These are phyloP conservation scores for Corymbia citriodora DNA, from an alignment of 441 rosid species.

Conservation along the genomic window DNA sequence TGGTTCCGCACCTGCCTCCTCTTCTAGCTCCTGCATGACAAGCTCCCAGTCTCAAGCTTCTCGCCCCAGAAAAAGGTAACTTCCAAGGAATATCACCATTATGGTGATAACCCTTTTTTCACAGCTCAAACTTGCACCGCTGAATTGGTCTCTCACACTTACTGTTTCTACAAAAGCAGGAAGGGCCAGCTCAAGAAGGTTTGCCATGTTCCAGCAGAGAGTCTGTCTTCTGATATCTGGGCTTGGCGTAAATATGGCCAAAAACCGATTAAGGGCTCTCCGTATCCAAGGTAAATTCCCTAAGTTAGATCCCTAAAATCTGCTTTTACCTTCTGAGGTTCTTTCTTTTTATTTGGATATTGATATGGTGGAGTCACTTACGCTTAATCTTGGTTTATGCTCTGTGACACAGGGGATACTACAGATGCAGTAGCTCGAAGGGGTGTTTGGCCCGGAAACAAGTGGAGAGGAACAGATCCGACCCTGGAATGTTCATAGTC, in stretches of 20 bases:
- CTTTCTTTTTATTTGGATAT: background rate
- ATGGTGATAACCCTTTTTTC: background rate
- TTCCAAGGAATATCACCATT: background rate
- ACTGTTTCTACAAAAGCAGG: conserved; percentile 19
- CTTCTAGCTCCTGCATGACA: conserved; percentile 18
- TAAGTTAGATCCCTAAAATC: background rate
- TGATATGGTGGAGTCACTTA: background rate
- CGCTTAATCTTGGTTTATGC: conserved; percentile 7
- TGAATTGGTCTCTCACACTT: background rate
- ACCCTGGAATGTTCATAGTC: conserved; percentile 78
- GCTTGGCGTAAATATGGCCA: conserved; percentile 98
- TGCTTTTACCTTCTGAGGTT: background rate
- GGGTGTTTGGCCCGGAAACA: conserved; percentile 93
- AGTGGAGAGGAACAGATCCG: conserved; percentile 91
- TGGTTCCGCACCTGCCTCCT: conserved; percentile 26
- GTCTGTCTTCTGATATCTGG: conserved; percentile 79
- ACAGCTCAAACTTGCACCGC: background rate
- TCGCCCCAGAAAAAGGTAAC: conserved; percentile 85
- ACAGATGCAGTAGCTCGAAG: conserved; percentile 87
- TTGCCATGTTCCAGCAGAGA: conserved; percentile 83
- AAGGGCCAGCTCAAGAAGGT: conserved; percentile 63
- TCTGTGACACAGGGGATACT: conserved; percentile 59
- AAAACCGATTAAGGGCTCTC: conserved; percentile 96
- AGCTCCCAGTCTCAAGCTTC: conserved; percentile 37
- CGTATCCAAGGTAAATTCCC: conserved; percentile 62